A percentile compares a stretch with the other conserved stretches of the same genome.
phyloP scores from a whole-genome alignment of 164 flowering plant genomes.

The Litsea cubeba region DNA sequence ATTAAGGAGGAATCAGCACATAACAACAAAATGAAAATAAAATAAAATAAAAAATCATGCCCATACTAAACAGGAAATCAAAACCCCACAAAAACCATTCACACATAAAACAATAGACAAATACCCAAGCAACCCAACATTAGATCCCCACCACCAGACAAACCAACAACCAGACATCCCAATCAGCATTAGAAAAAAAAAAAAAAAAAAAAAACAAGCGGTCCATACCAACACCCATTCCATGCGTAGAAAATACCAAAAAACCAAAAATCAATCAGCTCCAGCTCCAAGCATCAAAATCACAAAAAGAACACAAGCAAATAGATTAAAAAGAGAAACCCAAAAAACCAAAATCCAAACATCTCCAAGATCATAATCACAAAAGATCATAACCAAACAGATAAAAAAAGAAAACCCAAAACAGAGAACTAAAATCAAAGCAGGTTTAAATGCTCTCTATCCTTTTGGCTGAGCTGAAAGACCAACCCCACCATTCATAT shows the following conservation, averaged over 20 bases:
- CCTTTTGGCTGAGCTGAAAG: constrained; percentile 42
- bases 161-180: constrained; percentile 19
- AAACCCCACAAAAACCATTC: constrained; percentile 10
- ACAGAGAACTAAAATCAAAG: too few relatives aligned
- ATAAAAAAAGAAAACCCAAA: too few relatives aligned
- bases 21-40: too few relatives aligned
- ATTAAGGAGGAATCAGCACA: too few relatives aligned
- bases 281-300: background rate
- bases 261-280: constrained; percentile 3
- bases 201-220: background rate
- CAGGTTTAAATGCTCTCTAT: constrained; percentile 9
- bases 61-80: constrained; percentile 7
- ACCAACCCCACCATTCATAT: constrained; percentile 30
- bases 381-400: too few relatives aligned
- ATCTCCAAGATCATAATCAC: too few relatives aligned
- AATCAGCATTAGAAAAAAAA: constrained; percentile 7
- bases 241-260: constrained; percentile 1
- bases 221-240: background rate
- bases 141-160: constrained; percentile 4
- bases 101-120: background rate
- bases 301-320: background rate
- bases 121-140: background rate
- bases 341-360: background rate
- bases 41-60: background rate
- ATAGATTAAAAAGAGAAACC: background rate